These are phyloP conservation scores for Coffea eugenioides DNA, from an alignment of 257 asterid genomes.

Conservation along the genomic window DNA sequence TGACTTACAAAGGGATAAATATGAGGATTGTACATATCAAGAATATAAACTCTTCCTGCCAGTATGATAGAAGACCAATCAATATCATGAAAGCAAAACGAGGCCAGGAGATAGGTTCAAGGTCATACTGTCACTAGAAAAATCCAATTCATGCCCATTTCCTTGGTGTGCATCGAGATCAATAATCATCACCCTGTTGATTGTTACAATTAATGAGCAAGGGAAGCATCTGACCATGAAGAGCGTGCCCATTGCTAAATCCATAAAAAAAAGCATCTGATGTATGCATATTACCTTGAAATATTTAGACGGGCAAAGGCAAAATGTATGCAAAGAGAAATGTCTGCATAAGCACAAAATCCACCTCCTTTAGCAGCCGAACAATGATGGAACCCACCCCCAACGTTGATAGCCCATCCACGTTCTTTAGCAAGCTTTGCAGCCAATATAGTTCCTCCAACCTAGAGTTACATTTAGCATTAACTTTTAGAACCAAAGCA, in stretches of 20 bases:
- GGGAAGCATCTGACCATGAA: neutral
- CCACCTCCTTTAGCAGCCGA: constrained; percentile 91
- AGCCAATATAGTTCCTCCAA: constrained; percentile 93
- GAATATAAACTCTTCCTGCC: constrained; percentile 90
- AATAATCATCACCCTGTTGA: constrained; percentile 82
- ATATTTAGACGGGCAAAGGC: constrained; percentile 66
- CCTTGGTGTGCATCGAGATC: constrained; percentile 99
- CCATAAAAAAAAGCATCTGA: constrained; percentile 1
- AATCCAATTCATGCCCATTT: constrained; percentile 90
- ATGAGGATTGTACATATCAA: constrained; percentile 90
- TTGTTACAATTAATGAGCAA: neutral
- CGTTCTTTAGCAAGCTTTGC: constrained; percentile 93
- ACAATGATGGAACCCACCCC: constrained; percentile 99
- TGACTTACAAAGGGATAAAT: constrained; percentile 88
- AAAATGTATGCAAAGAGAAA: constrained; percentile 82
- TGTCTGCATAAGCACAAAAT: constrained; percentile 90
- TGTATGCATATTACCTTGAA: constrained; percentile 52
- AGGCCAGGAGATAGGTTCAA: constrained; percentile 24
- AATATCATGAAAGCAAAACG: constrained; percentile 17
- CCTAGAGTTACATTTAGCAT: constrained; percentile 41
- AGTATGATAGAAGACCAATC: constrained; percentile 21
- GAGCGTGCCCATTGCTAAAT: too few species aligned
- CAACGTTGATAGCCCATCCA: constrained; percentile 97
- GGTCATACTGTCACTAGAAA: constrained; percentile 66
- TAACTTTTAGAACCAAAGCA: neutral